Percentiles rank a stretch among this genome's conserved stretches.
phyloP scores from a whole-genome alignment of 192 early-diverging fungal species.

The Coemansia sp. region DNA sequence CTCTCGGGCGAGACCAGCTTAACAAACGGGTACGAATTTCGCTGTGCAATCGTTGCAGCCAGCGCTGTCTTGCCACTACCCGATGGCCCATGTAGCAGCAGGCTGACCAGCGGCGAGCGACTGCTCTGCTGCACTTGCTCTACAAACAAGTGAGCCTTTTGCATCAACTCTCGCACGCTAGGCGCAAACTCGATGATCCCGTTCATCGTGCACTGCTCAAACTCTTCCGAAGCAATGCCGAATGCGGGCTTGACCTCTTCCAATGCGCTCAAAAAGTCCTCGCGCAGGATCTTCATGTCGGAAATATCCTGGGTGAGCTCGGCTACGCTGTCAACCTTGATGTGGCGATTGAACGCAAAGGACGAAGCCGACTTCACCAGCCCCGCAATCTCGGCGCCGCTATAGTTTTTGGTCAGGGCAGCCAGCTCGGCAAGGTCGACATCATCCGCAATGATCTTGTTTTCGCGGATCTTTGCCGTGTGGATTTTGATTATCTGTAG shows the following conservation, averaged over 20 bases:
- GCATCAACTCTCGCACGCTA: slow-evolving; percentile 60
- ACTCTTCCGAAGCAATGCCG: slow-evolving; percentile 89
- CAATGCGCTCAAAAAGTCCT: slow-evolving; percentile 86
- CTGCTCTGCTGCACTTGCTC: slow-evolving; percentile 75
- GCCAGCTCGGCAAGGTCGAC: slow-evolving; percentile 86
- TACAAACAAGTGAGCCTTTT: slow-evolving; percentile 61
- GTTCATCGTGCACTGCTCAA: slow-evolving; percentile 81
- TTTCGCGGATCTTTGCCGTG: slow-evolving; percentile 77
- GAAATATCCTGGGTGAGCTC: slow-evolving; percentile 81
- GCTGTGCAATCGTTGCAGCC: slow-evolving; percentile 91
- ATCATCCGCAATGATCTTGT: slow-evolving; percentile 75
- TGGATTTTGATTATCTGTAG: slow-evolving; percentile 96
- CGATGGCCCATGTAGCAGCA: slow-evolving; percentile 83
- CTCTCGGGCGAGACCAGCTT: slow-evolving; percentile 94
- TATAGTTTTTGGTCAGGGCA: slow-evolving; percentile 90
- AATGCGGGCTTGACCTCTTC: slow-evolving; percentile 93
- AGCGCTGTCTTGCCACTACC: slow-evolving; percentile 94
- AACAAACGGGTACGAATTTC: slow-evolving; percentile 92
- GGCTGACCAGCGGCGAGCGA: slow-evolving; percentile 86
- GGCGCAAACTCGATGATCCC: slow-evolving; percentile 78
- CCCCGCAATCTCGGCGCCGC: slow-evolving; percentile 95
- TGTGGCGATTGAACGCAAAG: slow-evolving; percentile 94
- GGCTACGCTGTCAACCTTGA: slow-evolving; percentile 87
- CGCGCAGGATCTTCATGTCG: slow-evolving; percentile 79
- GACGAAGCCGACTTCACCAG: slow-evolving; percentile 90